These are phyloP conservation scores for Neurospora sp. DNA, from an alignment of 2,329 filamentous ascomycete genomes.

Conservation along the genomic window DNA sequence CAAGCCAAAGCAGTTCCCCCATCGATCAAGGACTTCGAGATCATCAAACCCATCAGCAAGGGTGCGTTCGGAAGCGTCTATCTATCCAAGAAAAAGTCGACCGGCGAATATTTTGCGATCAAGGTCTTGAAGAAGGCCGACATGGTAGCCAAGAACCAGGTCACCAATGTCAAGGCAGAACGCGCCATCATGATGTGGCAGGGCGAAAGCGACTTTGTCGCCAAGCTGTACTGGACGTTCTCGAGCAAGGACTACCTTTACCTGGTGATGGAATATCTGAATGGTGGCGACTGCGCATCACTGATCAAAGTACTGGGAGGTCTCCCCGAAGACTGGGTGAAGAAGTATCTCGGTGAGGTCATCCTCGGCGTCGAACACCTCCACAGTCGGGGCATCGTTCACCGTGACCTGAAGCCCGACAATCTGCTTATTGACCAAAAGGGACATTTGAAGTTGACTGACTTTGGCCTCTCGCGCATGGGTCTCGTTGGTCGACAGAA, in stretches of 20 bases:
- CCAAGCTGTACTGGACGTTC: constrained; percentile 99
- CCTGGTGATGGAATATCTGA: constrained; percentile 97
- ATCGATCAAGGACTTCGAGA: constrained; percentile 98
- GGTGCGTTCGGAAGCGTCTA: constrained; percentile 98
- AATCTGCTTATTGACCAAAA: constrained; percentile 96
- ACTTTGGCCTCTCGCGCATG: constrained; percentile 96
- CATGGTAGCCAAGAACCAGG: constrained; percentile 99
- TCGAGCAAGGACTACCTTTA: constrained; percentile 99
- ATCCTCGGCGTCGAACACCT: constrained; percentile 95
- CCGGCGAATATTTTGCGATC: constrained; percentile 96
- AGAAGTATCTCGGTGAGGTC: constrained; percentile 94
- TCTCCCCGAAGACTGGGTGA: constrained; percentile 92
- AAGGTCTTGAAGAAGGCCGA: constrained; percentile 99
- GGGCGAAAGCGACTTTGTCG: constrained; percentile 96
- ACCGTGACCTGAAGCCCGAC: constrained; percentile 93
- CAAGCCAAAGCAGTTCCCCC: constrained; percentile 83
- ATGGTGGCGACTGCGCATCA: constrained; percentile 93
- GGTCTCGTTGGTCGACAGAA: constrained; percentile 94
- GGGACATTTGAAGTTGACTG: constrained; percentile 91
- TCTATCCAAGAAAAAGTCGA: constrained; percentile 95
- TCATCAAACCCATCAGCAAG: constrained; percentile 99
- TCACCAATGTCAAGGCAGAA: constrained; percentile 97
- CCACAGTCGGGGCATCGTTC: constrained; percentile 88
- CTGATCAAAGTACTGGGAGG: constrained; percentile 90
- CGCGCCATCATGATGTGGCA: constrained; percentile 99